Conservation (phyloP, 1,139 yeast species). For the Zygosaccharomyces pseudobailii region DNA sequence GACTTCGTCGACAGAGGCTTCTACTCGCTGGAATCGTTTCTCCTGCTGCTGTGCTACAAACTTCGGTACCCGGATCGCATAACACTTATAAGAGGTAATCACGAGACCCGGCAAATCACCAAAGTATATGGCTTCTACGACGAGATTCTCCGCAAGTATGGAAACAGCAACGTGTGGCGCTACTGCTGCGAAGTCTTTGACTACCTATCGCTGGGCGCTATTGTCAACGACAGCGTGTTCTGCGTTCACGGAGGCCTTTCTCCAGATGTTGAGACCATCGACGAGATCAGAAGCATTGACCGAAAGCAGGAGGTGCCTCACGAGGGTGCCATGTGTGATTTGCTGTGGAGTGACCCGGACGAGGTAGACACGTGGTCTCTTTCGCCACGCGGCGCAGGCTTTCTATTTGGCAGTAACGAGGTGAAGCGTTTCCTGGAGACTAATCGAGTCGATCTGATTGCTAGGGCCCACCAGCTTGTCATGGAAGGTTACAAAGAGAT, state of each 20-base stretch:
- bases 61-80: conserved; percentile 91
- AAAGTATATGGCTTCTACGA: conserved; percentile 98
- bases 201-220: conserved; percentile 88
- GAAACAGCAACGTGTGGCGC: conserved; percentile 93
- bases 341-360: conserved; percentile 97
- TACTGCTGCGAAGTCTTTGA: conserved; percentile 78
- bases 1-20: conserved; percentile 98
- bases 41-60: conserved; percentile 74
- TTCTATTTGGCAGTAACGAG: conserved; percentile 85
- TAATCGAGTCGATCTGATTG: conserved; percentile 80
- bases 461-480: conserved; percentile 96
- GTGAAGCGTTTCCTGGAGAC: conserved; percentile 75
- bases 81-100: conserved; percentile 92
- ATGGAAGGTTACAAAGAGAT: conserved; percentile 95
- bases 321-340: conserved; percentile 98
- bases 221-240: conserved; percentile 68
- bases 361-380: conserved; percentile 96
- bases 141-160: conserved; percentile 93
- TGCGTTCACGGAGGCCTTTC: conserved; percentile 97
- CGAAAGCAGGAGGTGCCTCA: conserved; percentile 96
- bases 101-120: conserved; percentile 94
- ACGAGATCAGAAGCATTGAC: conserved; percentile 81
- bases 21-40: conserved; percentile 86
- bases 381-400: conserved; percentile 98
- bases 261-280: conserved; percentile 86